Base-by-base conservation (phyloP, 176 grass and related monocot genomes). In the Zoysia pacifica region DNA sequence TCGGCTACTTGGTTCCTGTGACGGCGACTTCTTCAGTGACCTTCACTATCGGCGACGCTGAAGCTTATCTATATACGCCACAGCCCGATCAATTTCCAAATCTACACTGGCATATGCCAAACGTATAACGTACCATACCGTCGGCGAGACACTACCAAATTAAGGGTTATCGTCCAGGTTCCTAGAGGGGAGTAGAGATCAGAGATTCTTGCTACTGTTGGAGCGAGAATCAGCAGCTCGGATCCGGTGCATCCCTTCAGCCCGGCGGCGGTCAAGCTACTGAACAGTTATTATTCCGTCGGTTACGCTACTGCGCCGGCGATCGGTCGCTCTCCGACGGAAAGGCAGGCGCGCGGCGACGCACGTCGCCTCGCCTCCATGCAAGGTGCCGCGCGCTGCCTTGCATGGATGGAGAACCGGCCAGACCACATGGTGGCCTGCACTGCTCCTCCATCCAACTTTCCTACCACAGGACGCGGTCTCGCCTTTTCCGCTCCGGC, bases 301-400 rank as follows among this genome's bases (percentile, higher is more conserved):
- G 18, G 53, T 75, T 40, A 58, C 42, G 58, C 72, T 18, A 58
- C 72, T 39, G 47, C 35, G 37, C 5, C 11, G 37, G 62, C 62
- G 62, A 15, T 28, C 11, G 5, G 1, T 51, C 69, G 19, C 13
- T 71, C 28, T 72, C 68, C 69, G 3, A 11, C 9, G 2, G 40
- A 75, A 61, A 60, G 69, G 48, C 20, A 48, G 39, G 73, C 41
- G 19, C 16, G 55, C 54, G 13, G 58, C 58, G 19, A 61, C 19
- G 19, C 35, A 61, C 54, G n/a, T 61, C 74, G 60, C 51, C 50
- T 79, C 38, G 37, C 44, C 43, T 48, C 59, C 74, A 76, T 63
- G 55, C 59, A 76, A 62, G 41, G 41, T 76, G 73, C 52, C n/a
- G 28, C 48, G 0, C 15, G 40, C 42, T n/a, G 42, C 4, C 45